These are phyloP conservation scores for Colletotrichum falcatum DNA, from an alignment of 2,329 filamentous ascomycete genomes.

Conservation along the genomic window DNA sequence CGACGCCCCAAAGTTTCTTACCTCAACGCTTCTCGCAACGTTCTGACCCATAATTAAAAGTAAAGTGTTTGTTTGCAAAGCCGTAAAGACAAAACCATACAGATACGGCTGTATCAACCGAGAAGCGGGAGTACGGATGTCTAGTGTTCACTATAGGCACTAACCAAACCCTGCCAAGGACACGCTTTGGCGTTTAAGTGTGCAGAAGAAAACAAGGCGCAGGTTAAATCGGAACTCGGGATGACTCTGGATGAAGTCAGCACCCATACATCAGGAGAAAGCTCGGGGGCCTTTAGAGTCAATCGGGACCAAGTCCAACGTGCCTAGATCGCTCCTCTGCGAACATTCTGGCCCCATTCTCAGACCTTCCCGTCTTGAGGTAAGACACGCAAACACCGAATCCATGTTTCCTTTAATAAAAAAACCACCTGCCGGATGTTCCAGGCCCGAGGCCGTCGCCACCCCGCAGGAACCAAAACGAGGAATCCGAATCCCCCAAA, in stretches of 20 bases:
- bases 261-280: no score
- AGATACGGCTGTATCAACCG: neutral
- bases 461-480: neutral
- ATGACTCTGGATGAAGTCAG: neutral
- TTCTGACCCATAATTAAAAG: neutral
- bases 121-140: neutral
- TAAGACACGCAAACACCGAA: neutral
- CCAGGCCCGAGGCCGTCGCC: neutral
- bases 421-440: neutral
- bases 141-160: neutral
- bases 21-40: neutral
- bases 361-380: neutral
- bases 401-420: no score
- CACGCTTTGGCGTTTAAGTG: accelerated
- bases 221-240: neutral
- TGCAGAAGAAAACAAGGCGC: neutral
- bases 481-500: neutral
- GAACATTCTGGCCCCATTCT: neutral
- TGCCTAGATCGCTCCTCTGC: neutral
- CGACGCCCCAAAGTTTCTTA: neutral
- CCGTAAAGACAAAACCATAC: neutral
- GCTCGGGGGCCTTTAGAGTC: neutral
- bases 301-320: neutral
- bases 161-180: neutral
- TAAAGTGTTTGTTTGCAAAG: neutral